Evolutionary conservation across 2,329 filamentous ascomycete species (phyloP).

Genomic region (Niveomyces coronatus): DNA sequence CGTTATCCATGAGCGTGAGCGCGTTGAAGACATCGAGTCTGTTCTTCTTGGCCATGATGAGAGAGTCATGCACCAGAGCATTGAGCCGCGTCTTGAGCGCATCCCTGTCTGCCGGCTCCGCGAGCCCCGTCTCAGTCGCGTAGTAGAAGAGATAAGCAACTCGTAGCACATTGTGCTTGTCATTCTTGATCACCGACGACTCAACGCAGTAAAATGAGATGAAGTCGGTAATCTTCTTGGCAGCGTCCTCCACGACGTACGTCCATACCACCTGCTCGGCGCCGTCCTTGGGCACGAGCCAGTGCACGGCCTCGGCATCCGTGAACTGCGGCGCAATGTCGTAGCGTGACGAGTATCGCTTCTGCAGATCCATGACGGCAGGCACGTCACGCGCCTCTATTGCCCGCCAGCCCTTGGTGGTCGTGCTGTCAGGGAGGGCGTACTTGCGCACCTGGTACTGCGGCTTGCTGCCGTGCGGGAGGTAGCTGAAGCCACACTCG

Average conservation of each 20-base stretch:
- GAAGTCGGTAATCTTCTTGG: constrained; percentile 85
- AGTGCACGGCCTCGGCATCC: constrained; percentile 75
- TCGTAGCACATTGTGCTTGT: constrained; percentile 67
- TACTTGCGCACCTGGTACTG: constrained; percentile 80
- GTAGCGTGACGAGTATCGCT: constrained; percentile 68
- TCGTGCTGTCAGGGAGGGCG: constrained; percentile 63
- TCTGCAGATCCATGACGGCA: constrained; percentile 62
- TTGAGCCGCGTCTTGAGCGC: constrained; percentile 74
- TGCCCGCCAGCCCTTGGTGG: constrained; percentile 63
- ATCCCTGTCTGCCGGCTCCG: constrained; percentile 37
- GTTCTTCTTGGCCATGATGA: constrained; percentile 74
- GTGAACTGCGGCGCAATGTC: constrained; percentile 77
- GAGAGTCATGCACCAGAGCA: constrained; percentile 63
- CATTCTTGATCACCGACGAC: constrained; percentile 78
- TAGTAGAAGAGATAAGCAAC: constrained; percentile 98
- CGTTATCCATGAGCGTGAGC: constrained; percentile 86
- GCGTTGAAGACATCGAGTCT: constrained; percentile 97
- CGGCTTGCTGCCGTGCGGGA: constrained; percentile 75
- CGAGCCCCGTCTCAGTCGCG: constrained; percentile 69
- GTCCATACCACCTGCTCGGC: constrained; percentile 80
- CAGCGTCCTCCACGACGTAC: constrained; percentile 73
- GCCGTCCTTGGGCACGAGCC: constrained; percentile 62
- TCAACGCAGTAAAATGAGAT: constrained; percentile 95
- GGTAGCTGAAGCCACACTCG: constrained; percentile 85
- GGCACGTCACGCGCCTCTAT: constrained; percentile 75